These are phyloP conservation scores for Candolleomyces eurysporus DNA, from an alignment of 768 basidiomycete species.

Conservation along the genomic window DNA sequence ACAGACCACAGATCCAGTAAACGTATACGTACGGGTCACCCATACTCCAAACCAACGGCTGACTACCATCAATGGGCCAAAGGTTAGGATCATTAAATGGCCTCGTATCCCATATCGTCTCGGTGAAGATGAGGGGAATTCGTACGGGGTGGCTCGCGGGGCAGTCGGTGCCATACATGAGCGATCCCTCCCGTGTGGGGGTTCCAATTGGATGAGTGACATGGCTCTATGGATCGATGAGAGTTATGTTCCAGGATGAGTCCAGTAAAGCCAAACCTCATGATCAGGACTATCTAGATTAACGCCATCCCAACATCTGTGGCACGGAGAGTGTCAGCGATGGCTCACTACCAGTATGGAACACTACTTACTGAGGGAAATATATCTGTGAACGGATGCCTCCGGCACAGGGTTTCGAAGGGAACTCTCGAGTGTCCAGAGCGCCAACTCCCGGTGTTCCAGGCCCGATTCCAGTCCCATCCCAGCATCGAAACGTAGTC, in stretches of 20 bases:
- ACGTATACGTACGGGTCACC: slow-evolving; percentile 13
- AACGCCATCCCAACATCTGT: slow-evolving; percentile 10
- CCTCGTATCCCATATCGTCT: slow-evolving; percentile 14
- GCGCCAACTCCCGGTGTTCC: slow-evolving; percentile 5
- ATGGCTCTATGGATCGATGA: background rate
- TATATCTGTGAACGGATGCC: slow-evolving; percentile 9
- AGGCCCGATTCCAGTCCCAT: slow-evolving; percentile 8
- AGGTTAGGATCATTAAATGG: slow-evolving; percentile 6
- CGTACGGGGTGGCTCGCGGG: slow-evolving; percentile 11
- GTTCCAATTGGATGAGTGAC: slow-evolving; percentile 9
- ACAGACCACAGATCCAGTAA: background rate
- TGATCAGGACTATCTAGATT: slow-evolving; percentile 10
- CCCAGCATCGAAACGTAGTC: slow-evolving; percentile 11
- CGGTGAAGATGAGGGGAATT: slow-evolving; percentile 12
- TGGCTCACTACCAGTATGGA: too few relatives aligned
- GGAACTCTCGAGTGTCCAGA: slow-evolving; percentile 5
- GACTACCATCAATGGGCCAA: slow-evolving; percentile 10
- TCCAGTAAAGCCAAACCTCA: background rate
- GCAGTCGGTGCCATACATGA: slow-evolving; percentile 10
- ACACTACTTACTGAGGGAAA: slow-evolving; percentile 6
- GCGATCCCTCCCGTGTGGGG: background rate
- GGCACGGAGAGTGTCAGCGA: too few relatives aligned
- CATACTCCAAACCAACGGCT: slow-evolving; percentile 14
- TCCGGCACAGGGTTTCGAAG: background rate
- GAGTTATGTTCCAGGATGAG: background rate